phyloP scores from a whole-genome alignment of 148 eudicot genomes.

The Euryodendron excelsum region DNA sequence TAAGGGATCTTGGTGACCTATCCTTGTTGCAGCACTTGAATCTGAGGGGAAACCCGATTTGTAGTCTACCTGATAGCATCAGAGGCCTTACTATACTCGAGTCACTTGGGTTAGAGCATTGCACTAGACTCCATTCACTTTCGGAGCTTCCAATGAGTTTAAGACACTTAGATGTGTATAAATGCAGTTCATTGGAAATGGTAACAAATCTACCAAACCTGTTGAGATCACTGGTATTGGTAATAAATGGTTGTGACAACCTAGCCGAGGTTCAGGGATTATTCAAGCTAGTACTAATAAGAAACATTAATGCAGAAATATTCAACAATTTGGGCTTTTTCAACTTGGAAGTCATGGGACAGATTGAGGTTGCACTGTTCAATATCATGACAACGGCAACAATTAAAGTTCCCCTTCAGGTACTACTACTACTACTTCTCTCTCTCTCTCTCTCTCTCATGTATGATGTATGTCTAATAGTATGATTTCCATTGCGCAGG shows the following conservation, averaged over 20 bases:
- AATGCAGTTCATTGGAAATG: no score
- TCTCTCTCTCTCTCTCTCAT: no score
- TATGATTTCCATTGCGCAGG: neutral
- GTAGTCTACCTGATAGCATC: no score
- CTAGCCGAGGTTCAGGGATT: no score
- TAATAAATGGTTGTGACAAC: no score
- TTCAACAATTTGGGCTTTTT: neutral
- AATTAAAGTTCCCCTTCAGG: no score
- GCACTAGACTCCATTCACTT: neutral
- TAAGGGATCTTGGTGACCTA: neutral
- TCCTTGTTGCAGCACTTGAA: neutral
- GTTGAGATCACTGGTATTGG: neutral
- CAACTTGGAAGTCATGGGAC: neutral
- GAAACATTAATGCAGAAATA: neutral
- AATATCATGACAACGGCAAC: neutral
- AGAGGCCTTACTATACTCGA: neutral
- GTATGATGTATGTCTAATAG: no score
- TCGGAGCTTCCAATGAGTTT: constrained; percentile 4
- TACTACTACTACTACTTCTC: no score
- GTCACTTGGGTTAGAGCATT: neutral
- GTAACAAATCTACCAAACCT: constrained; percentile 5
- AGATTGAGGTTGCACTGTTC: neutral
- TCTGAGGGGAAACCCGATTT: no score
- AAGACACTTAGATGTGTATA: neutral
- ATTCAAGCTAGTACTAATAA: neutral